Base-by-base conservation (phyloP, 129 eudicot genomes). In the Flaveria brownii region DNA sequence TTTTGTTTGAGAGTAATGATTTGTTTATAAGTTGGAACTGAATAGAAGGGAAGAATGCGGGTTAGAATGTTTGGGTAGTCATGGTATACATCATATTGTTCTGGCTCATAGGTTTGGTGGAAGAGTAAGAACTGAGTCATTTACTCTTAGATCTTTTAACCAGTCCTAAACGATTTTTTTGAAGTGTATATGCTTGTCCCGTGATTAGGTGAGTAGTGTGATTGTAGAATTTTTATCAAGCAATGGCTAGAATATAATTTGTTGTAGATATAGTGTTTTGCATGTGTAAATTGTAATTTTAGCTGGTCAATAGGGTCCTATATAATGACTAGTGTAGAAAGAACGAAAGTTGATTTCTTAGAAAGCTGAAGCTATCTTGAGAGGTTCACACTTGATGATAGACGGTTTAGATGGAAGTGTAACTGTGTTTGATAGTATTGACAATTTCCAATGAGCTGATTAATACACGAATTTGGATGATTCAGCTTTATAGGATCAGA, bases 381-480 rank as follows among this genome's bases (percentile, higher is more conserved):
- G 59, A 42, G 64, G 17, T n/a, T 77, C 55, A 77, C 6, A 42
- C 56, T 77, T 67, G 68, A 77, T 36, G 72, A 62, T 30, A 28
- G 14, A 5, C 4, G 11, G 61, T 33, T 62, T 75, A 5, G 47
- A 63, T 5, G 15, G 14, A 17, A 47, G 18, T 43, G 9, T 25
- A 1, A 17, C 3, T 62, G 20, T 75, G 63, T 28, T 47, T 52
- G 68, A 39, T 15, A 26, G n/a, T 51, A 42, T 12, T 16, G 15
- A 16, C 36, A 23, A 16, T 15, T 20, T 42, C 43, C 28, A 64
- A 51, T 66, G 45, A 13, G 43, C 12, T 52, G 46, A 22, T 54
- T n/a, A 65, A 50, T 65, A 16, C 33, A 66, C 15, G 39, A 66
- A 23, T 51, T 30, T 65, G 18, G 55, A 23, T 43, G 49, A 45